phyloP scores from a whole-genome alignment of 140 eudicot species.

The Erigeron philadelphicus region DNA sequence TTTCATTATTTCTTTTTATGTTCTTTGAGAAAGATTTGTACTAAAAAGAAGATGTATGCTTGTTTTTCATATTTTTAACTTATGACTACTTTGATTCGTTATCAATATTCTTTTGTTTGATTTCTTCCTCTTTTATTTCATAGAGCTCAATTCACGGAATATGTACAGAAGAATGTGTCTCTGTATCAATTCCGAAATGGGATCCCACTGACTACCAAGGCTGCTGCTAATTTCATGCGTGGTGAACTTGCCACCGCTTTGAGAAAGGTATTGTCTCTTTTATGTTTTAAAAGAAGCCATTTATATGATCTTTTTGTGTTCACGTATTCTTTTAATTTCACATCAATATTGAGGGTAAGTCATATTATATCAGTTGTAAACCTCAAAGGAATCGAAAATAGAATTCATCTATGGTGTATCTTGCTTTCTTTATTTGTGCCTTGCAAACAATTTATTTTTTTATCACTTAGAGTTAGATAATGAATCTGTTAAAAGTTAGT shows the following conservation, averaged over 20 bases:
- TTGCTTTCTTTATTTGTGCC: constrained; percentile 1
- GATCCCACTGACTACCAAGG: constrained; percentile 79
- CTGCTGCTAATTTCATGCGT: constrained; percentile 89
- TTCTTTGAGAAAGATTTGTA: no score
- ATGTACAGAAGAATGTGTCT: constrained; percentile 86
- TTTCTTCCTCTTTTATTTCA: not conserved
- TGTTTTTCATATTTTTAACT: not conserved
- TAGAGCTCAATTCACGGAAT: constrained; percentile 94
- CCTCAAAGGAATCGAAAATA: constrained; percentile 1
- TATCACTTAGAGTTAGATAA: not conserved
- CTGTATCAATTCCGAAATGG: constrained; percentile 84
- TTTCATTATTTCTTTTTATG: no score
- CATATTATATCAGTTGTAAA: constrained; percentile 12
- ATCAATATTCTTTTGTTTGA: not conserved
- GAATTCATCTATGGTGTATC: not conserved
- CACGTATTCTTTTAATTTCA: constrained; percentile 5
- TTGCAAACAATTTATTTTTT: not conserved
- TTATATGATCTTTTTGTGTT: not conserved
- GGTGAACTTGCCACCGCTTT: constrained; percentile 96
- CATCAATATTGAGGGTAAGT: constrained; percentile 15
- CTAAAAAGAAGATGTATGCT: no score
- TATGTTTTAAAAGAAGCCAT: not conserved
- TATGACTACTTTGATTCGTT: not conserved
- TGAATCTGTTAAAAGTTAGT: not conserved
- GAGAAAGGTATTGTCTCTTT: constrained; percentile 54